These are phyloP conservation scores for Eucalyptus grandis DNA, from an alignment of 345 rosid genomes.

Conservation along the genomic window DNA sequence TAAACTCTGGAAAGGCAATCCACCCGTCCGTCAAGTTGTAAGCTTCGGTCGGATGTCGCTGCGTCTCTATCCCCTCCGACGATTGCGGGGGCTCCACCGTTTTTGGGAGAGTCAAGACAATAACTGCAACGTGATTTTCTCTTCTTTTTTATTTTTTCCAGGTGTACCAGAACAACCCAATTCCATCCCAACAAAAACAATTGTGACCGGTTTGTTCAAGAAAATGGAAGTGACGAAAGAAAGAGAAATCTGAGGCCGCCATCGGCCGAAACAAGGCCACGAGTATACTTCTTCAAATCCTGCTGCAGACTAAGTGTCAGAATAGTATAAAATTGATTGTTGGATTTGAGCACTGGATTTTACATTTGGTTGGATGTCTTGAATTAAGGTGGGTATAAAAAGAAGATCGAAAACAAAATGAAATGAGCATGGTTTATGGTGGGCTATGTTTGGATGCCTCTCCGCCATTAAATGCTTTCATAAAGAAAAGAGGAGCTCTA, in stretches of 20 bases:
- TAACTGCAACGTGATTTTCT: not conserved
- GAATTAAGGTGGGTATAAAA: too few species aligned
- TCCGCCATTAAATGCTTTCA: too few species aligned
- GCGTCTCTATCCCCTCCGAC: not conserved
- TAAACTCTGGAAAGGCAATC: too few species aligned
- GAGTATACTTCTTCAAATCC: constrained; percentile 16
- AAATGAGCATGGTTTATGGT: too few species aligned
- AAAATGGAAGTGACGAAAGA: constrained; percentile 8
- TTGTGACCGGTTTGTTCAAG: constrained; percentile 2
- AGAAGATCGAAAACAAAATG: too few species aligned
- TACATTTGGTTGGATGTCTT: too few species aligned
- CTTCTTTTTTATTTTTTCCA: too few species aligned
- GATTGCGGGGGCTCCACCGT: not conserved
- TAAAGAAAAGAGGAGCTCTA: too few species aligned
- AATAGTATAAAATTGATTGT: too few species aligned
- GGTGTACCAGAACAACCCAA: not conserved
- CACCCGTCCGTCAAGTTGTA: not conserved
- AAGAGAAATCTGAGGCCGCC: constrained; percentile 17
- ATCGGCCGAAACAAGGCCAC: constrained; percentile 31
- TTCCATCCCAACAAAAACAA: not conserved
- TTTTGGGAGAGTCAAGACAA: not conserved
- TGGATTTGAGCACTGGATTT: too few species aligned
- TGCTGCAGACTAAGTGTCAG: not conserved
- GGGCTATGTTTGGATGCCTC: too few species aligned
- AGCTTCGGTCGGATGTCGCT: not conserved